Percentiles rank a stretch among this genome's conserved stretches.
These are phyloP conservation scores for Ogataea dorogensis DNA, from an alignment of 805 yeast species.

Conservation along the genomic window DNA sequence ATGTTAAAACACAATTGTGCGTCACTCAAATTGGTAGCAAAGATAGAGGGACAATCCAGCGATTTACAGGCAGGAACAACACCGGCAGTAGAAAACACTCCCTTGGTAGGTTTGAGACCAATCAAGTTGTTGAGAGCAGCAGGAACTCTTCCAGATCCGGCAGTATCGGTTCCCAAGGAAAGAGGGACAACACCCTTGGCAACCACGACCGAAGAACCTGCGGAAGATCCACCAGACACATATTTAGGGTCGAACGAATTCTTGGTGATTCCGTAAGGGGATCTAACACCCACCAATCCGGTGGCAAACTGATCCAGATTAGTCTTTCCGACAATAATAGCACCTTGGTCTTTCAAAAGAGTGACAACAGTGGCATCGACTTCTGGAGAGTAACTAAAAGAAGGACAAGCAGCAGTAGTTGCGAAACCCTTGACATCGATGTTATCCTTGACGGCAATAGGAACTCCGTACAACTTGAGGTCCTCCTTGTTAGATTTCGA, in stretches of 20 bases:
- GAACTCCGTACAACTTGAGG: constrained; percentile 86
- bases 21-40: constrained; percentile 73
- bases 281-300: constrained; percentile 91
- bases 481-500: constrained; percentile 51
- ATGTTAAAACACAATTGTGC: constrained; percentile 76
- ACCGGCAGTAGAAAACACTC: constrained; percentile 81
- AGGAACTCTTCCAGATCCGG: constrained; percentile 97
- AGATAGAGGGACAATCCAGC: constrained; percentile 87
- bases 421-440: constrained; percentile 79
- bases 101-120: constrained; percentile 91
- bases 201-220: constrained; percentile 93
- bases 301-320: constrained; percentile 97
- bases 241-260: constrained; percentile 73
- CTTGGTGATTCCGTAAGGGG: constrained; percentile 90
- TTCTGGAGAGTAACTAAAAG: constrained; percentile 66
- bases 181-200: constrained; percentile 88
- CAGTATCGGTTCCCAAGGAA: constrained; percentile 94
- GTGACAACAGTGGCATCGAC: constrained; percentile 75
- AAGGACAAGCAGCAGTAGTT: constrained; percentile 96
- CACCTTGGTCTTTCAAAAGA: constrained; percentile 82
- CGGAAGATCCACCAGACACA: constrained; percentile 93
- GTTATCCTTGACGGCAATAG: constrained; percentile 92
- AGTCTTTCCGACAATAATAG: constrained; percentile 90
- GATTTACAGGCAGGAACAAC: constrained; percentile 98
- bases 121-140: constrained; percentile 90